Percentiles rank a stretch among this genome's conserved stretches.
Evolutionary conservation across 495 filamentous ascomycete species (phyloP).

Genomic region (Aspergillus biplanus): DNA sequence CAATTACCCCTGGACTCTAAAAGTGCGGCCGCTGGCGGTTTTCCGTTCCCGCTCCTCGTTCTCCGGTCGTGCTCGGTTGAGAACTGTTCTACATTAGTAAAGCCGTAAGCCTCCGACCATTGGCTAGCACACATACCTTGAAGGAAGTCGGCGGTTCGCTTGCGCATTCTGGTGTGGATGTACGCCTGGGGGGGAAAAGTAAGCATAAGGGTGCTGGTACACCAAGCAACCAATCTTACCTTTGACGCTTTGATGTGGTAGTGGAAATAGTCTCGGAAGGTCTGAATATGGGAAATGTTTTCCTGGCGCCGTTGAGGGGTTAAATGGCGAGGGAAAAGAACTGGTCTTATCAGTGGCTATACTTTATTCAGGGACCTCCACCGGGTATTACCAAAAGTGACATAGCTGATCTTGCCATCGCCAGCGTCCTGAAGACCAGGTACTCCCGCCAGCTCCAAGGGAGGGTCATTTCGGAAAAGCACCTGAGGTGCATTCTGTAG

Average conservation of each 20-base stretch:
- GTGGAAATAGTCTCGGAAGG: constrained; percentile 99
- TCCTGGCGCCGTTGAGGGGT: constrained; percentile 87
- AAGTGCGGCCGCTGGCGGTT: constrained; percentile 94
- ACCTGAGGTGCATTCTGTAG: constrained; percentile 99
- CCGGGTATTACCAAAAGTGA: constrained; percentile 81
- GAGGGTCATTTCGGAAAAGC: constrained; percentile 93
- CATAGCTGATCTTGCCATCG: constrained; percentile 88
- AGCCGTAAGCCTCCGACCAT: background rate
- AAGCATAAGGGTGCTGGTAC: constrained; percentile 15
- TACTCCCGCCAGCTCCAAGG: constrained; percentile 84
- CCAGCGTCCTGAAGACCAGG: constrained; percentile 73
- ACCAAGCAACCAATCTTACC: constrained; percentile 41
- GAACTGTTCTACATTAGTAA: constrained; percentile 58
- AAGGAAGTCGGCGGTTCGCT: constrained; percentile 95
- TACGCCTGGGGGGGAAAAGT: constrained; percentile 65
- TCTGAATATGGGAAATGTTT: constrained; percentile 98
- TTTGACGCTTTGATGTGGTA: constrained; percentile 99
- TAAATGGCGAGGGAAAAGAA: constrained; percentile 93
- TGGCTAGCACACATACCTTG: constrained; percentile 64
- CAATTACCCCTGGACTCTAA: constrained; percentile 69
- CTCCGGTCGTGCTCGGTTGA: constrained; percentile 89
- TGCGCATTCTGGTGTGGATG: constrained; percentile 97
- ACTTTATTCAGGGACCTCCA: background rate
- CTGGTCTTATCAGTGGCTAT: constrained; percentile 47
- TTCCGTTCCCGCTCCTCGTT: constrained; percentile 97